Evolutionary conservation across 2,329 filamentous ascomycete genomes (phyloP).

Genomic region (Fusarium staphyleae): DNA sequence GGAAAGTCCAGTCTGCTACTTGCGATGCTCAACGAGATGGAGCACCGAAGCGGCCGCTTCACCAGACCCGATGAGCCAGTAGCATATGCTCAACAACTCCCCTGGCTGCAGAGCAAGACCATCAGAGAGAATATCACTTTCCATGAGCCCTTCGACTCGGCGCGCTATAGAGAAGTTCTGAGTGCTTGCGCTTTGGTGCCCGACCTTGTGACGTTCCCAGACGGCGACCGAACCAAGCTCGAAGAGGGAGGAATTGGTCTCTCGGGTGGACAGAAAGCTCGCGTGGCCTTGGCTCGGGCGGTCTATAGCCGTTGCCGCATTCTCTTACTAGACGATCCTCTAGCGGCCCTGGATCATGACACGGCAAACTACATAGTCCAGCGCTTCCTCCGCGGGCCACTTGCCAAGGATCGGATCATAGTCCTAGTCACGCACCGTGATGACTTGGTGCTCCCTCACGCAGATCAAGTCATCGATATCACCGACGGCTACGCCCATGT

Average conservation of each 20-base stretch:
- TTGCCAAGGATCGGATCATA: slow-evolving; percentile 69
- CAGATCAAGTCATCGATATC: slow-evolving; percentile 77
- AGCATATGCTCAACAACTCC: slow-evolving; percentile 65
- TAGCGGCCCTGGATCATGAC: slow-evolving; percentile 68
- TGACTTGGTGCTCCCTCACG: slow-evolving; percentile 77
- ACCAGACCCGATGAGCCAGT: slow-evolving; percentile 58
- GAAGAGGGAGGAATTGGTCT: slow-evolving; percentile 69
- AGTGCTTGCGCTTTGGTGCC: slow-evolving; percentile 65
- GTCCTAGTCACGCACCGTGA: slow-evolving; percentile 83
- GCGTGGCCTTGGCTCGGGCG: slow-evolving; percentile 68
- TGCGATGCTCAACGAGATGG: slow-evolving; percentile 68
- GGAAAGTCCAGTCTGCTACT: slow-evolving; percentile 69
- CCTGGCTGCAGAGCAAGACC: slow-evolving; percentile 71
- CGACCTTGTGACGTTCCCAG: slow-evolving; percentile 63
- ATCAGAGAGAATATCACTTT: slow-evolving; percentile 72
- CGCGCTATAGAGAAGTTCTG: slow-evolving; percentile 65
- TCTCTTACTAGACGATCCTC: slow-evolving; percentile 67
- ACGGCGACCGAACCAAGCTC: slow-evolving; percentile 65
- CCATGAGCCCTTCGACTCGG: slow-evolving; percentile 61
- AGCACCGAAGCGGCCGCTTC: slow-evolving; percentile 64
- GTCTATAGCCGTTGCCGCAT: slow-evolving; percentile 65
- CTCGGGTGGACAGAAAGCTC: slow-evolving; percentile 68
- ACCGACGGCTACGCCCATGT: slow-evolving; percentile 63
- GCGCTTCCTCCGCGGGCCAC: slow-evolving; percentile 64
- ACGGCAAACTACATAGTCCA: slow-evolving; percentile 69